phyloP scores from a whole-genome alignment of 1,284 basidiomycete genomes.

The Fomes fomentarius region DNA sequence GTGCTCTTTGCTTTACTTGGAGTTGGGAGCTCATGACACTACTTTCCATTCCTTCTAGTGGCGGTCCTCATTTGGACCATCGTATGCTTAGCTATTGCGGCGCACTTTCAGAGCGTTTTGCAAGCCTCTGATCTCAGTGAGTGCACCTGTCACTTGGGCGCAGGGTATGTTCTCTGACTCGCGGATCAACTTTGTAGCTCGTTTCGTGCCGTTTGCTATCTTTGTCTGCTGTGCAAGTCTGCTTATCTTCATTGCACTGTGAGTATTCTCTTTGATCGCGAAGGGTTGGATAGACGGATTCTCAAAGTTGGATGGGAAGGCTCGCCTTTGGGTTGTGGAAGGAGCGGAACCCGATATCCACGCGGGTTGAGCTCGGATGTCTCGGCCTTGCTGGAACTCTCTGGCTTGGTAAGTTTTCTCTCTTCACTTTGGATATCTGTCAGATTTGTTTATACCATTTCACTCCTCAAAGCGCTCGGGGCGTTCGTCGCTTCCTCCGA shows the following conservation, averaged over 20 bases:
- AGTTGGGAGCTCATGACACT: neutral
- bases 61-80: constrained; percentile 70
- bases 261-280: constrained; percentile 31
- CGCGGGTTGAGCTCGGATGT: constrained; percentile 73
- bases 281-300: neutral
- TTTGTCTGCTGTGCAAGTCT: constrained; percentile 74
- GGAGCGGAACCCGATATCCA: constrained; percentile 74
- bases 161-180: constrained; percentile 2
- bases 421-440: neutral
- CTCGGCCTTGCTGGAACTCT: constrained; percentile 73
- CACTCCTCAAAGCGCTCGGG: constrained; percentile 59
- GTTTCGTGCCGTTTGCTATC: constrained; percentile 82
- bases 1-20: neutral
- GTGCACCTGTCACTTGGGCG: constrained; percentile 30
- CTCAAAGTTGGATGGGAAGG: constrained; percentile 38
- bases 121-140: constrained; percentile 77
- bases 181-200: constrained; percentile 56
- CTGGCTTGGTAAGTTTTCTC: constrained; percentile 67
- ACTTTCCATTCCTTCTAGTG: constrained; percentile 39
- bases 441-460: neutral
- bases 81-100: constrained; percentile 76
- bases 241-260: constrained; percentile 69
- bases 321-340: constrained; percentile 64
- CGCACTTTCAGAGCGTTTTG: constrained; percentile 70
- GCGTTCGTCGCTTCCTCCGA: constrained; percentile 72